phyloP scores from a whole-genome alignment of 129 eudicot species.

The Smallanthus sonchifolius region DNA sequence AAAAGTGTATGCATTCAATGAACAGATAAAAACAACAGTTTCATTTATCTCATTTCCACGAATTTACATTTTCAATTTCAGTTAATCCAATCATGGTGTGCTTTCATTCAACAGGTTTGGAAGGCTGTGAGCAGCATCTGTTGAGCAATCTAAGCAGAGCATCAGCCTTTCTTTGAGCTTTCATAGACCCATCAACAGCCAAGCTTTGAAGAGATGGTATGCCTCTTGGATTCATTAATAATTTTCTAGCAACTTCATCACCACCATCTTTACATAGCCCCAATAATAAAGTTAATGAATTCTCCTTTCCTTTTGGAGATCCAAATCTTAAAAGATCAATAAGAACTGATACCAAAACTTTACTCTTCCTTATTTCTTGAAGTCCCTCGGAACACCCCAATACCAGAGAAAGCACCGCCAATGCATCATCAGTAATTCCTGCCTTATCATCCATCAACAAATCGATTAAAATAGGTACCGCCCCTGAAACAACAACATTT shows the following conservation, averaged over 20 bases:
- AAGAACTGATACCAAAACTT: conserved; percentile 50
- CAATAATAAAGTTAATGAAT: conserved; percentile 53
- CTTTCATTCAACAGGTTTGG: conserved; percentile 46
- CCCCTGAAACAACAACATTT: conserved; percentile 52
- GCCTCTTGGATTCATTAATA: conserved; percentile 65
- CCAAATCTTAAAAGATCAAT: conserved; percentile 73
- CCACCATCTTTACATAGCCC: conserved; percentile 79
- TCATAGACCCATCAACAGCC: conserved; percentile 69
- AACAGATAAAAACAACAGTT: conserved; percentile 20
- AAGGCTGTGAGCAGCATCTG: conserved; percentile 65
- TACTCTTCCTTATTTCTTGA: conserved; percentile 49
- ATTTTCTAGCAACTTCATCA: conserved; percentile 57
- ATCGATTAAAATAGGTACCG: conserved; percentile 60
- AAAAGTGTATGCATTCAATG: conserved; percentile 10
- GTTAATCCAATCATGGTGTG: not conserved
- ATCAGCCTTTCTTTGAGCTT: conserved; percentile 80
- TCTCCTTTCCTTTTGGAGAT: conserved; percentile 71
- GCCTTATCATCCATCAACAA: conserved; percentile 71
- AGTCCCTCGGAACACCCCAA: conserved; percentile 59
- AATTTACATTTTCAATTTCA: conserved; percentile 30
- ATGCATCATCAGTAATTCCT: conserved; percentile 72
- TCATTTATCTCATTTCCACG: conserved; percentile 31
- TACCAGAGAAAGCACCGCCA: conserved; percentile 56
- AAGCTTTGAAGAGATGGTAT: conserved; percentile 70
- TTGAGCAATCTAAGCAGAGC: conserved; percentile 79